phyloP scores from a whole-genome alignment of 345 rosid genomes.

The Hirschfeldia incana region DNA sequence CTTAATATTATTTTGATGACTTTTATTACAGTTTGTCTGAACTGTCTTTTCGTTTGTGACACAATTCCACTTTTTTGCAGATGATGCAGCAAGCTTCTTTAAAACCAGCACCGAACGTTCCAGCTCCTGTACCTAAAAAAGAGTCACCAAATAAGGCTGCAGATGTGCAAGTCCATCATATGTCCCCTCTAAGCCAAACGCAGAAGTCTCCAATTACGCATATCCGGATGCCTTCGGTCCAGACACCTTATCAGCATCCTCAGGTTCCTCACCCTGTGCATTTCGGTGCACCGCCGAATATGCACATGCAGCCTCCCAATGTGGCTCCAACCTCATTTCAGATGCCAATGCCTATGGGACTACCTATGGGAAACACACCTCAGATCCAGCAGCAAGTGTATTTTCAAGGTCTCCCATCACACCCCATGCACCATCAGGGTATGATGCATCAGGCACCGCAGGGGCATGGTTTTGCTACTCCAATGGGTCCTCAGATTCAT shows the following conservation, averaged over 20 bases:
- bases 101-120: conserved; percentile 53
- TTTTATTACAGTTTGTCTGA: neutral
- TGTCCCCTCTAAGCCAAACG: conserved; percentile 47
- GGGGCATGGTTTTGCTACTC: conserved; percentile 63
- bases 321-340: conserved; percentile 60
- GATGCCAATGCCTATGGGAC: conserved; percentile 67
- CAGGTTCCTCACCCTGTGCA: conserved; percentile 58
- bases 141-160: conserved; percentile 53
- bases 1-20: conserved; percentile 3
- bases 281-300: conserved; percentile 62
- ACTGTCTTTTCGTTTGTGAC: conserved; percentile 18
- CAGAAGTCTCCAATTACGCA: conserved; percentile 60
- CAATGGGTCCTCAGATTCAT: conserved; percentile 63
- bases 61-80: conserved; percentile 48
- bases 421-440: conserved; percentile 75
- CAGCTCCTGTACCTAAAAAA: conserved; percentile 60
- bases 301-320: conserved; percentile 76
- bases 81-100: conserved; percentile 68
- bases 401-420: conserved; percentile 48
- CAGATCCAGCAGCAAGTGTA: neutral
- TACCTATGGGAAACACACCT: conserved; percentile 61
- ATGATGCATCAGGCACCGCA: conserved; percentile 87
- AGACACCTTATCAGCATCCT: conserved; percentile 67
- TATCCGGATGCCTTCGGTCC: conserved; percentile 65
- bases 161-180: conserved; percentile 55